Evolutionary conservation across 2,329 filamentous ascomycete species (phyloP).

Genomic region (Cladosporium velox): DNA sequence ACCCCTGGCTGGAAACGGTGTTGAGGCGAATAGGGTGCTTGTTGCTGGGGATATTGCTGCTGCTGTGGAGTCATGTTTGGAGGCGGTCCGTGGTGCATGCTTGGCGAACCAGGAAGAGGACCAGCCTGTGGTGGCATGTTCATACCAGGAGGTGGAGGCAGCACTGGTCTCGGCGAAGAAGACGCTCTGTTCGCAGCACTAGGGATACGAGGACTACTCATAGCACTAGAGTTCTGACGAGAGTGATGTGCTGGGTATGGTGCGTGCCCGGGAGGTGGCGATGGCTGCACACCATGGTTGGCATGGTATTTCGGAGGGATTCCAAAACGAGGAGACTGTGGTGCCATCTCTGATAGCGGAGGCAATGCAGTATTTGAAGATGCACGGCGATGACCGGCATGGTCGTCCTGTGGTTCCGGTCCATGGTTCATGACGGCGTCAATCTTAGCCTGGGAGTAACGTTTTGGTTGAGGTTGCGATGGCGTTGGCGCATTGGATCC

Average conservation of each 20-base stretch:
- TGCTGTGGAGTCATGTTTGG: conserved; percentile 22
- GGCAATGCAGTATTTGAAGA: conserved; percentile 38
- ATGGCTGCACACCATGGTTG: conserved; percentile 35
- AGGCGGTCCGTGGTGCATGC: conserved; percentile 22
- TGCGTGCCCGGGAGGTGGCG: conserved; percentile 31
- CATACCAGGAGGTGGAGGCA: conserved; percentile 41
- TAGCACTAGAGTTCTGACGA: conserved; percentile 27
- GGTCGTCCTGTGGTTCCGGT: conserved; percentile 37
- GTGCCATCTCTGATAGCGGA: conserved; percentile 39
- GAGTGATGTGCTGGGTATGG: conserved; percentile 39
- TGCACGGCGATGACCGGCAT: conserved; percentile 29
- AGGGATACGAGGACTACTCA: conserved; percentile 38
- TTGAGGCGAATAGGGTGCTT: conserved; percentile 23
- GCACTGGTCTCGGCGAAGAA: conserved; percentile 41
- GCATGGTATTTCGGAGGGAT: conserved; percentile 32
- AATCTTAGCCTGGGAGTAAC: conserved; percentile 38
- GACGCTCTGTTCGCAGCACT: conserved; percentile 35
- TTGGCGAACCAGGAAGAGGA: conserved; percentile 21
- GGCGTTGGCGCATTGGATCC: conserved; percentile 22
- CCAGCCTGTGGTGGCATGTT: conserved; percentile 31
- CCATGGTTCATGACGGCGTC: conserved; percentile 41
- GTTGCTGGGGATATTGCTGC: conserved; percentile 34
- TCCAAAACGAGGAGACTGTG: conserved; percentile 36
- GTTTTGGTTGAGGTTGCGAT: conserved; percentile 24
- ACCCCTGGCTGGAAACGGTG: conserved; percentile 32